These are phyloP conservation scores for Lactarius trivialis DNA, from an alignment of 768 basidiomycete genomes.

Conservation along the genomic window DNA sequence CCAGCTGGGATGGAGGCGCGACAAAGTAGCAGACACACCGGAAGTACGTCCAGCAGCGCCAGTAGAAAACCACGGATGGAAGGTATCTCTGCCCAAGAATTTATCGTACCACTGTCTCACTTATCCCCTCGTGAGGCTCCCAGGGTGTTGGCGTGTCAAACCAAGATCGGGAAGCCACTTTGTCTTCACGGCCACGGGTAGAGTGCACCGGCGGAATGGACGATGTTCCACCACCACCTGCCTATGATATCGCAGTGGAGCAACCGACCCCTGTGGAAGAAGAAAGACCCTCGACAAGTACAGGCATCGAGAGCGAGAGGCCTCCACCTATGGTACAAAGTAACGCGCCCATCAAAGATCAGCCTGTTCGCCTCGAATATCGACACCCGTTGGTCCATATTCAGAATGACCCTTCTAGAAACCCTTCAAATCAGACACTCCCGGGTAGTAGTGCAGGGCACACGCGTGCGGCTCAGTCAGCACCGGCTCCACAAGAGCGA, in stretches of 20 bases:
- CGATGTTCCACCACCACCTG: background rate
- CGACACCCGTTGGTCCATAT: background rate
- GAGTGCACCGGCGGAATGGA: background rate
- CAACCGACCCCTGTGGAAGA: background rate
- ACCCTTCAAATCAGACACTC: too few relatives aligned
- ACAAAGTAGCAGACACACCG: background rate
- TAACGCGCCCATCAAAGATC: background rate
- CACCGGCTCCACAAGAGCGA: too few relatives aligned
- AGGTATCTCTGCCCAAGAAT: background rate
- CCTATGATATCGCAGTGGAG: background rate
- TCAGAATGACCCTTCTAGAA: background rate
- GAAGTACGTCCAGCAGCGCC: background rate
- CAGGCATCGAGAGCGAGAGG: background rate
- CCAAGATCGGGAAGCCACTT: background rate
- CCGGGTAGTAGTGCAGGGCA: too few relatives aligned
- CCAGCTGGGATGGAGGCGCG: background rate
- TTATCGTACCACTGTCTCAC: background rate
- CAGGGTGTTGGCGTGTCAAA: background rate
- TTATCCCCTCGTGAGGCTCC: background rate
- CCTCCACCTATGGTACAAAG: too few relatives aligned
- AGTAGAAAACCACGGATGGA: background rate
- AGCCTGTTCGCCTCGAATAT: background rate
- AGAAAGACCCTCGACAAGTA: background rate
- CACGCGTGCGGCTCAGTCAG: background rate
- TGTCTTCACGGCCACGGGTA: background rate